Evolutionary conservation across 768 basidiomycete species (phyloP), one percentile per base, ranked within the genome.

Genomic region (Mycena latifolia): DNA sequence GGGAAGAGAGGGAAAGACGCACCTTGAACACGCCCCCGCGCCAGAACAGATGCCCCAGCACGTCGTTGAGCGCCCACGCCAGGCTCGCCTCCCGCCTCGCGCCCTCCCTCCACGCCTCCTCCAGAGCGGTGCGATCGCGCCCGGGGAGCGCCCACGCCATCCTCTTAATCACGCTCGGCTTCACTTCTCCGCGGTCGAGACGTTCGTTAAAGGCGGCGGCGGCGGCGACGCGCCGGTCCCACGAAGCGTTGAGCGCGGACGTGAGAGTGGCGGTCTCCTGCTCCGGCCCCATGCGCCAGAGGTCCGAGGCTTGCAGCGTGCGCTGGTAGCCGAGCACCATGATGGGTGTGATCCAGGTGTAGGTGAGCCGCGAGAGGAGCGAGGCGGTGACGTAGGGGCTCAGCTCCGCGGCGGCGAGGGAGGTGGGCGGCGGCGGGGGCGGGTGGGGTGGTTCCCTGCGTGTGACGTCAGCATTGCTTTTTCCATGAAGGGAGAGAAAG

Each of bases 291-390:
- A 93, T 79, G 71, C 86, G 86, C 90, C 91, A 92, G 10, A 93
- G 77, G 77, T 94, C 93, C 0, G 89, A 85, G 0, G 89, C 89
- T 72, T 91, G 90, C 14, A 94, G 80, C 2, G 91, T 89, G 43
- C 92, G 83, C 72, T 91, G 89, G 72, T 88, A 92, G 0, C 92
- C 91, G 31, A 89, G 79, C 54, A 83, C 85, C 86, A 88, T 88
- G 35, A 89, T 77, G 1, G 85, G 85, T 7, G 83, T 85, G 41
- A 93, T 86, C 88, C 91, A 93, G 37, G 81, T 73, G 74, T 87
- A 93, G 1, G 89, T 89, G 41, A 93, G 77, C 29, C 86, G 78
- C n/a, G 88, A 86, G 55, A 92, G 71, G 25, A 89, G 73, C 28
- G 85, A 89, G 7, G 89, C 89, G n/a, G 78, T 77, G 0, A 82